Percentiles rank a stretch among this genome's conserved stretches.
phyloP scores from a whole-genome alignment of 768 basidiomycete genomes.

The Mrakia blollopis region DNA sequence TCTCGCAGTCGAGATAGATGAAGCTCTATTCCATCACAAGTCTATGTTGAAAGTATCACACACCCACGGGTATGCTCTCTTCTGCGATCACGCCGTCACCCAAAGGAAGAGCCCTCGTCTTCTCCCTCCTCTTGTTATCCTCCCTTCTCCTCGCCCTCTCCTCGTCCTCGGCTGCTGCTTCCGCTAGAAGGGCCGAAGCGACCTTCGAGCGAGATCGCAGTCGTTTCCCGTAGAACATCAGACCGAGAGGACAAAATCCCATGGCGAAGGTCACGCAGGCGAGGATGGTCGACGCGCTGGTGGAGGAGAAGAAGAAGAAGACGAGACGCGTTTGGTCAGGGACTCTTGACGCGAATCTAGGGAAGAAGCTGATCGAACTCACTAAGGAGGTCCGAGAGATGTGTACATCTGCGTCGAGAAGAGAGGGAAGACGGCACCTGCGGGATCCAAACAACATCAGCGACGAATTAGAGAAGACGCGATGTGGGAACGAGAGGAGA shows the following conservation, averaged over 20 bases:
- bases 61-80: no score
- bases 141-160: not conserved
- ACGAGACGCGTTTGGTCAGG: slow-evolving; percentile 14
- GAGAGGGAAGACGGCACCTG: no score
- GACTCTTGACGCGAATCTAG: not conserved
- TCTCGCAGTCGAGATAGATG: no score
- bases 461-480: no score
- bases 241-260: slow-evolving; percentile 36
- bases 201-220: slow-evolving; percentile 40
- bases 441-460: no score
- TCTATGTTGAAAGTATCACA: no score
- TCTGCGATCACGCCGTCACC: not conserved
- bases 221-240: slow-evolving; percentile 39
- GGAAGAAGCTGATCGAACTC: no score
- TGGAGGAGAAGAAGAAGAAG: slow-evolving; percentile 39
- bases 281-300: slow-evolving; percentile 39
- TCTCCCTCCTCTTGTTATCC: not conserved
- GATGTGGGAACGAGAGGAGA: not conserved
- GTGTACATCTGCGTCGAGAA: no score
- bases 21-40: no score
- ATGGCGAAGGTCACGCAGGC: slow-evolving; percentile 38
- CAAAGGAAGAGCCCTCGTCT: not conserved
- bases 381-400: no score
- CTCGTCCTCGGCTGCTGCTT: not conserved
- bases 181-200: slow-evolving; percentile 36